Base-by-base conservation (phyloP, 192 early-diverging fungal species). In the Lunasporangiospora selenospora region DNA sequence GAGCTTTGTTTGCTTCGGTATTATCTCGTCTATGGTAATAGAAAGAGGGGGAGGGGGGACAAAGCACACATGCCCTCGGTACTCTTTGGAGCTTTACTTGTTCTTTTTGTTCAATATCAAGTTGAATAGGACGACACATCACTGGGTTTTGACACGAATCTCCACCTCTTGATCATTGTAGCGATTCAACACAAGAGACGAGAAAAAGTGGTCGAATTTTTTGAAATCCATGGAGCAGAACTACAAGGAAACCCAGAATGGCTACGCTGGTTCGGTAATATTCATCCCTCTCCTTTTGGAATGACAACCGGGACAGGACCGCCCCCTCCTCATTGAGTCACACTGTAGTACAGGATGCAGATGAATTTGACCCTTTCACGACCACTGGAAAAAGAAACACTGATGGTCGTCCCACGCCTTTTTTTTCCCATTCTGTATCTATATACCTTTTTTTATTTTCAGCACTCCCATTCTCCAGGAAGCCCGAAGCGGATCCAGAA, bases 261-360 rank as follows among this genome's bases (percentile, higher is more conserved):
- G 87, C 53, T 82, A 40, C 73, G 81, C 27, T 88, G 87, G 87
- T 88, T 88, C 65, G 84, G 86, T 87, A 78, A 2, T 53, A 42
- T 18, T 42, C 41, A 18, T 18, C 41, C 41, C 51, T 16, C 11
- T 53, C n/a, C 16, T 53, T 13, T 53, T 24, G 29, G 5, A 26
- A 24, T 55, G 29, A 27, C 31, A 29, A 15, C 11, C n/a, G 7
- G 10, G 43, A 26, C 31, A 41, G n/a, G 4, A n/a, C n/a, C n/a
- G n/a, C n/a, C n/a, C n/a, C n/a, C n/a, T n/a, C n/a, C n/a, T n/a
- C n/a, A n/a, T n/a, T n/a, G n/a, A n/a, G n/a, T n/a, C n/a, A n/a
- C n/a, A n/a, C n/a, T n/a, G n/a, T n/a, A n/a, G n/a, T n/a, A n/a
- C n/a, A n/a, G n/a, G n/a, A n/a, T n/a, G n/a, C n/a, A n/a, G n/a